phyloP scores from a whole-genome alignment of 345 rosid genomes.

The Kernera saxatilis region DNA sequence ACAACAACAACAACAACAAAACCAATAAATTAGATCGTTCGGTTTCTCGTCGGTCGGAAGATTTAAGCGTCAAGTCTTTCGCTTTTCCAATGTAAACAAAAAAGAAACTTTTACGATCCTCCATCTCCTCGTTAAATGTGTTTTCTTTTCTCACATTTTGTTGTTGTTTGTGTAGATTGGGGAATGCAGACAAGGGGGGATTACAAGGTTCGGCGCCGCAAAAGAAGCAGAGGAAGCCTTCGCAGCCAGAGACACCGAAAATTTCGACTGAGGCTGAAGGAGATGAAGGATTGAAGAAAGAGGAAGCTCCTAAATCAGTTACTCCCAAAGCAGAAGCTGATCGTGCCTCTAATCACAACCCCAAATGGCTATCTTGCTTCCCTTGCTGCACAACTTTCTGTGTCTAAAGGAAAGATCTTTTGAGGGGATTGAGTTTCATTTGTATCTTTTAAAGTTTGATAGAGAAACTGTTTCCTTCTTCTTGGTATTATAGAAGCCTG shows the following conservation, averaged over 20 bases:
- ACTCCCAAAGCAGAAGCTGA: slow-evolving; percentile 26
- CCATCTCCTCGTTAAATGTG: not conserved
- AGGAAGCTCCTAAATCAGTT: slow-evolving; percentile 12
- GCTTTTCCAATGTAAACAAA: slow-evolving; percentile 75
- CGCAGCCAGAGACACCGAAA: slow-evolving; percentile 26
- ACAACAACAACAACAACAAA: not conserved
- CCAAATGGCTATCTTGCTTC: slow-evolving; percentile 57
- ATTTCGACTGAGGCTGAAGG: not conserved
- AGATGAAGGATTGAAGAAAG: slow-evolving; percentile 21
- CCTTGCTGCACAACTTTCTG: slow-evolving; percentile 43
- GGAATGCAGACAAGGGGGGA: slow-evolving; percentile 36
- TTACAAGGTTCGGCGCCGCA: not conserved
- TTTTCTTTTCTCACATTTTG: not conserved
- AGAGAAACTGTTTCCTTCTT: slow-evolving; percentile 6
- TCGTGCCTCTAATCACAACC: not conserved
- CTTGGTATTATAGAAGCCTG: slow-evolving; percentile 17
- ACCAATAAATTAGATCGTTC: slow-evolving; percentile 5
- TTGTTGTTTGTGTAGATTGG: slow-evolving; percentile 39
- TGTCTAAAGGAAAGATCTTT: not conserved
- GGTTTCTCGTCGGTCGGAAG: slow-evolving; percentile 41
- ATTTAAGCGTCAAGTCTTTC: slow-evolving; percentile 60
- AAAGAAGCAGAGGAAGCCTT: slow-evolving; percentile 17
- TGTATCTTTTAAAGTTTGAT: not conserved
- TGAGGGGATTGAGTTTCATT: not conserved
- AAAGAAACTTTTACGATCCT: not conserved